Base-by-base conservation (phyloP, 768 basidiomycete species). In the Boletus sp. region DNA sequence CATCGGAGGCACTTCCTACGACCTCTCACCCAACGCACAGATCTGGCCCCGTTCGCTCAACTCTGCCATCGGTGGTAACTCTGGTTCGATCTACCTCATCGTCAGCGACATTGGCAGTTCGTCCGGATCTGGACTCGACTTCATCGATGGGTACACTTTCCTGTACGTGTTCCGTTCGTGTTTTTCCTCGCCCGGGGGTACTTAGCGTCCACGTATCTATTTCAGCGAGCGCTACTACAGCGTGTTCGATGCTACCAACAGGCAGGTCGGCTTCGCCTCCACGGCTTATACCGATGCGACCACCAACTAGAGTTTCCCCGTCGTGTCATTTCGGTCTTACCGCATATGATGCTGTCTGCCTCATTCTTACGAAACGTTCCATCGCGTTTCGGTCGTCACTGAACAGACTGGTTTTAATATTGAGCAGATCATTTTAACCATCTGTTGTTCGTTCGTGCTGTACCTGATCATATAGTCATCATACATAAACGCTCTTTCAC, bases 151-250 rank as follows among this genome's bases (percentile, higher is more conserved):
- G 11, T 69, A 62, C n/a, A 30, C 55, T 30, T 55, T 60, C 33
- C 48, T 68, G 61, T 59, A 15, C 17, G 56, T 29, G 24, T 33
- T 44, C 10, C 7, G 6, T 47, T 17, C 4, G 30, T 30, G 6
- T 3, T 20, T 32, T 37, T 3, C n/a, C 20, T 1, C 8, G 17
- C 11, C n/a, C 29, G 39, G 14, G 12, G 14, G 12, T n/a, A 10
- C 37, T 33, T 1, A 30, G 1, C 5, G 20, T 52, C 18, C 7
- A 9, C 18, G n/a, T 36, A 17, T 12, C 20, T 35, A 18, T 52
- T 41, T 24, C 33, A 68, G 67, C 8, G 73, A 80, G 63, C 73
- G 78, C 30, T 78, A 69, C 67, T 78, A 78, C 57, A 69, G 70
- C 54, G 72, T 79, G 32, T 79, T 64, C 8, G 61, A 62, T 17